Evolutionary conservation across 106 monocot genomes (phyloP).

Genomic region (Platanthera guangdongensis): DNA sequence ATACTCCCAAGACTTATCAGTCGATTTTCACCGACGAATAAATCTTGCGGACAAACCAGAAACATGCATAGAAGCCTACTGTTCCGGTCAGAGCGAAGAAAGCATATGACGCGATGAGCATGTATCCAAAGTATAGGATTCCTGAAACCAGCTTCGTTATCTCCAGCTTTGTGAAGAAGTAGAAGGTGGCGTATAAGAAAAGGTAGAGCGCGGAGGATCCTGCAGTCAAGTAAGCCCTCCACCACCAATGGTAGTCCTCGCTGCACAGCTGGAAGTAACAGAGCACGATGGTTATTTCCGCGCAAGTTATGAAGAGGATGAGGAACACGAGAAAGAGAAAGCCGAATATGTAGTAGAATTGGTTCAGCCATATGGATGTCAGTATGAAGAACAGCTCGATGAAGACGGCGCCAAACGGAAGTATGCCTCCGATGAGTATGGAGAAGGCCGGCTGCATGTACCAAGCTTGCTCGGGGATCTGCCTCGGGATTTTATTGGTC

Average conservation of each 20-base stretch:
- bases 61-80: constrained; percentile 27
- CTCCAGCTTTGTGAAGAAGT: constrained; percentile 75
- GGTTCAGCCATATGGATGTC: constrained; percentile 68
- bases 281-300: constrained; percentile 65
- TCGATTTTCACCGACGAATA: constrained; percentile 33
- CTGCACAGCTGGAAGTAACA: constrained; percentile 75
- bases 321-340: constrained; percentile 65
- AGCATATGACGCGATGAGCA: constrained; percentile 52
- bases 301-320: constrained; percentile 59
- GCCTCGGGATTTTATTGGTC: constrained; percentile 64
- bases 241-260: constrained; percentile 71
- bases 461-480: constrained; percentile 66
- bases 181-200: constrained; percentile 50
- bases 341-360: constrained; percentile 77
- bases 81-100: constrained; percentile 32
- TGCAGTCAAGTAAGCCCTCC: constrained; percentile 61
- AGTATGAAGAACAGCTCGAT: constrained; percentile 69
- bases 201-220: constrained; percentile 66
- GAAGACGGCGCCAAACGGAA: constrained; percentile 66
- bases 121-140: constrained; percentile 64
- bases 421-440: constrained; percentile 55
- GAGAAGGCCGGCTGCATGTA: constrained; percentile 72
- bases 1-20: background rate
- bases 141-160: constrained; percentile 58
- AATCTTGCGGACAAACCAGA: constrained; percentile 33